phyloP scores from a whole-genome alignment of 2,329 filamentous ascomycete genomes.

The Xylaria digitata region DNA sequence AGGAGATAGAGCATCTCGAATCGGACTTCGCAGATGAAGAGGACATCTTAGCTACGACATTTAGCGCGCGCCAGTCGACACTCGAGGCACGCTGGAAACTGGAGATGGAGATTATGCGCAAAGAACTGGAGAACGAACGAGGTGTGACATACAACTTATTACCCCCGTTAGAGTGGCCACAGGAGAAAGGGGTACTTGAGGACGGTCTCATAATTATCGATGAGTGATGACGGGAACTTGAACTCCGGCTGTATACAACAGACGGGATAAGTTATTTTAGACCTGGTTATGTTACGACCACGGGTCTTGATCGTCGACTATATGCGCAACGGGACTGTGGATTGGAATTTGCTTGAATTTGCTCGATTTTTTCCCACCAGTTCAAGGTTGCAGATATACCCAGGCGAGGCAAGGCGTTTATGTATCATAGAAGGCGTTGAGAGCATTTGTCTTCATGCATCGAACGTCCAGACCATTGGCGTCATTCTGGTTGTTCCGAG shows the following conservation, averaged over 20 bases:
- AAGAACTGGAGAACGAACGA: slow-evolving; percentile 61
- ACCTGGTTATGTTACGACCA: not conserved
- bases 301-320: slow-evolving; percentile 6
- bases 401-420: slow-evolving; percentile 26
- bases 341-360: slow-evolving; percentile 32
- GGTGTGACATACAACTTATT: slow-evolving; percentile 58
- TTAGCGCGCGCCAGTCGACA: slow-evolving; percentile 58
- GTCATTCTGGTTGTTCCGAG: slow-evolving; percentile 12
- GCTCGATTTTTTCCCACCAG: slow-evolving; percentile 9
- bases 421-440: slow-evolving; percentile 30
- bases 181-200: slow-evolving; percentile 45
- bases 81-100: slow-evolving; percentile 64
- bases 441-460: slow-evolving; percentile 20
- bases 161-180: slow-evolving; percentile 56
- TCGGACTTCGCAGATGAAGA: slow-evolving; percentile 62
- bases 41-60: slow-evolving; percentile 58
- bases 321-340: slow-evolving; percentile 13
- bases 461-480: slow-evolving; percentile 11
- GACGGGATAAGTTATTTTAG: not conserved
- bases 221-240: slow-evolving; percentile 31
- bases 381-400: slow-evolving; percentile 31
- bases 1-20: slow-evolving; percentile 62
- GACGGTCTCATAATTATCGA: slow-evolving; percentile 41
- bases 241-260: not conserved
- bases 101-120: slow-evolving; percentile 63